Percentiles rank a stretch among this genome's conserved stretches.
These are phyloP conservation scores for Penicillium rolfsii DNA, from an alignment of 2,329 filamentous ascomycete species.

Conservation along the genomic window DNA sequence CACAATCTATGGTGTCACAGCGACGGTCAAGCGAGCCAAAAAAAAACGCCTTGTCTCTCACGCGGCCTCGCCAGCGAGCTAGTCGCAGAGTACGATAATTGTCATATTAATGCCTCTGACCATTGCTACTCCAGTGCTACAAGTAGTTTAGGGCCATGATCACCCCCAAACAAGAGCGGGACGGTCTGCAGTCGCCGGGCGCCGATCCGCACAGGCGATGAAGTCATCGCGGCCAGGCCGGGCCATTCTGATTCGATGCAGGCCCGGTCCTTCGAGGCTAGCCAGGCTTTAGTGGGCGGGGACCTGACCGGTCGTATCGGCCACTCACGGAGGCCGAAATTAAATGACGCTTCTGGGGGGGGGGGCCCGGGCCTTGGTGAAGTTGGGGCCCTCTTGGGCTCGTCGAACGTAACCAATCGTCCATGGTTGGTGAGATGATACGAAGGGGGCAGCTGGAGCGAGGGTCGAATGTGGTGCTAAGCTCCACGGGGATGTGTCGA, in stretches of 20 bases:
- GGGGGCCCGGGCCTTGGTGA: constrained; percentile 17
- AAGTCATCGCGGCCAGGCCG: constrained; percentile 24
- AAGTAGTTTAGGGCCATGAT: background rate
- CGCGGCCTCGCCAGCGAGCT: background rate
- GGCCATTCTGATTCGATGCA: constrained; percentile 24
- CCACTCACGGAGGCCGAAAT: constrained; percentile 25
- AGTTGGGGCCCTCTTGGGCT: background rate
- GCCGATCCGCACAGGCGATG: constrained; percentile 21
- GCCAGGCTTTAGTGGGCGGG: constrained; percentile 20
- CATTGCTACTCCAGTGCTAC: background rate
- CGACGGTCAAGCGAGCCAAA: background rate
- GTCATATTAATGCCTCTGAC: background rate
- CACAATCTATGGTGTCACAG: constrained; percentile 8
- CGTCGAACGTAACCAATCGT: constrained; percentile 22
- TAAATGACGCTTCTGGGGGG: constrained; percentile 32
- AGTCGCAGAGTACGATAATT: background rate
- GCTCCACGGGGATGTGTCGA: constrained; percentile 18
- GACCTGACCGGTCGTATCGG: constrained; percentile 8
- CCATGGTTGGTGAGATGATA: constrained; percentile 22
- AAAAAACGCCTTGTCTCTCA: background rate
- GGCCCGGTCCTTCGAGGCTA: constrained; percentile 18
- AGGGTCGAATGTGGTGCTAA: constrained; percentile 17
- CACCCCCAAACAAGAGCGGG: constrained; percentile 1
- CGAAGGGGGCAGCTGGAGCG: constrained; percentile 30
- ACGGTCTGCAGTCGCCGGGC: constrained; percentile 12